These are phyloP conservation scores for Agapanthus africanus DNA, from an alignment of 106 monocot species.

Conservation along the genomic window DNA sequence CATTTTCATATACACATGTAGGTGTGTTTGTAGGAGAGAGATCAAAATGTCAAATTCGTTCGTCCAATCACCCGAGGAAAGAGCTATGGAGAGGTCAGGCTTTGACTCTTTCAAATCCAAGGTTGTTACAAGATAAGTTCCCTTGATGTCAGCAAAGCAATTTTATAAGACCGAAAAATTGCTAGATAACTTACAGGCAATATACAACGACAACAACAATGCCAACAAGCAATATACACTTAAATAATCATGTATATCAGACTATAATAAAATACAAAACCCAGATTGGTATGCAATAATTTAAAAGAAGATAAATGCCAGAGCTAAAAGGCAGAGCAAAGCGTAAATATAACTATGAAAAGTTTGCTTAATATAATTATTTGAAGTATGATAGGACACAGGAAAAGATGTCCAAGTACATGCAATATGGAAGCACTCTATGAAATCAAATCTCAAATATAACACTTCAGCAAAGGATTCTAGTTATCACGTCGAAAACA, in stretches of 20 bases:
- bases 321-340: not conserved
- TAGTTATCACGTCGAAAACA: not conserved
- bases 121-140: not conserved
- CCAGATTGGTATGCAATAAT: not conserved
- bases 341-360: not conserved
- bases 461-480: not conserved
- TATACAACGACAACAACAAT: too few relatives aligned
- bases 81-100: not conserved
- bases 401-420: not conserved
- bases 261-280: not conserved
- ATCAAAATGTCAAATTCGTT: not conserved
- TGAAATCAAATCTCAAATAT: not conserved
- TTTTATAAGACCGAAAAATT: not conserved
- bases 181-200: not conserved
- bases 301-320: not conserved
- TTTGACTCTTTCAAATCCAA: not conserved
- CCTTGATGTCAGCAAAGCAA: not conserved
- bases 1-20: too few relatives aligned
- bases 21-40: too few relatives aligned
- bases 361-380: not conserved
- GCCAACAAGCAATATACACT: not conserved
- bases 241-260: not conserved
- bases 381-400: not conserved
- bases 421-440: not conserved
- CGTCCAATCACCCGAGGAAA: not conserved